Base-by-base conservation (phyloP, 495 filamentous ascomycete species). In the Cladorrhinum samala region DNA sequence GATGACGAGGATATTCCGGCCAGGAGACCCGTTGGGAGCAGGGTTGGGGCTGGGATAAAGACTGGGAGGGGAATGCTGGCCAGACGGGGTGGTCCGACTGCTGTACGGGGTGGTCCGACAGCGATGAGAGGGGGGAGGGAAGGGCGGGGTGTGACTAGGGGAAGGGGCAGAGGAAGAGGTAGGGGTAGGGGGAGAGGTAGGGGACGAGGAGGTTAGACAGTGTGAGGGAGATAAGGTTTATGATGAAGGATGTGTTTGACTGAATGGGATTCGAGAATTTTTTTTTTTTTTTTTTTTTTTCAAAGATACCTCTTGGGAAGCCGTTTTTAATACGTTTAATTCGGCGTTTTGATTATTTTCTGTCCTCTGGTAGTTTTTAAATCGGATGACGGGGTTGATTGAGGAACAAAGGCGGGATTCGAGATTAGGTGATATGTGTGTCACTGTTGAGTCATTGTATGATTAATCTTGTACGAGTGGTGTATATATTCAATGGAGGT, bases 1-100 rank as follows among this genome's bases (percentile, higher is more conserved):
- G 63, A 60, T 25, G 55, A 60, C n/a, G 54, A 67, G 13, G 66
- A 70, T 47, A 69, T 67, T 9, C 64, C 64, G 16, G 65, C 59
- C 13, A 37, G 30, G n/a, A 54, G 49, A 56, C 40, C 37, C 4
- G 36, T 33, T 48, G 23, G 13, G 7, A 27, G 24, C 11, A 45
- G 42, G 17, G 36, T 25, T 17, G 37, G 50, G 7, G 19, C 46
- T 13, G 37, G 49, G 2, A 9, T 49, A 20, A 46, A 50, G 13
- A 41, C 41, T 18, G 37, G 46, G 3, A 33, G 48, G 17, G 46
- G 50, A 23, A 30, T 53, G n/a, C 36, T 16, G n/a, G 42, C 18
- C 1, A 23, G 42, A 24, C 17, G 42, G 17, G 7, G 45, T 33
- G 40, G 25, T 0, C 9, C 14, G 14, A 30, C 20, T 43, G 18